Percentiles rank a stretch among this genome's conserved stretches.
Evolutionary conservation across 2,329 filamentous ascomycete genomes (phyloP).

Genomic region (Paraconiothyrium sp.): DNA sequence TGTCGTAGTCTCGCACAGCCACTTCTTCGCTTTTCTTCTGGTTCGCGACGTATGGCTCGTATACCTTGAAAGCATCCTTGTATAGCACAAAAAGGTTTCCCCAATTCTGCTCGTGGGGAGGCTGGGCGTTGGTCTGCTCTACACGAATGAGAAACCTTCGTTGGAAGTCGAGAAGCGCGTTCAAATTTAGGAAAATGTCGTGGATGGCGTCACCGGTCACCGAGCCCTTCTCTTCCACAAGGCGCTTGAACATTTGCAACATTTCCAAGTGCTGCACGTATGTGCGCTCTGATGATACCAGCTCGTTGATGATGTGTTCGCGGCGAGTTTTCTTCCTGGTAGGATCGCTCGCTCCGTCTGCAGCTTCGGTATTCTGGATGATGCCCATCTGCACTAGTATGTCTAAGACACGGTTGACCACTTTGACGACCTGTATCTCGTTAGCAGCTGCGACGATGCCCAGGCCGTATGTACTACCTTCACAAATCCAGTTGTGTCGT

Average conservation of each 20-base stretch:
- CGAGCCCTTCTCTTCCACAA: slow-evolving; percentile 85
- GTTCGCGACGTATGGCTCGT: slow-evolving; percentile 97
- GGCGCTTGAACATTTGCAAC: slow-evolving; percentile 89
- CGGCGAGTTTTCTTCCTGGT: slow-evolving; percentile 73
- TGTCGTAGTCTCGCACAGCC: slow-evolving; percentile 87
- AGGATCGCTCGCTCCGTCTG: slow-evolving; percentile 57
- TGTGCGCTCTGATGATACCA: slow-evolving; percentile 94
- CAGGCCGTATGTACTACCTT: slow-evolving; percentile 66
- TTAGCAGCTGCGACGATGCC: slow-evolving; percentile 20
- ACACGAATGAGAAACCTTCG: slow-evolving; percentile 93
- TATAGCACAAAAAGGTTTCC: slow-evolving; percentile 88
- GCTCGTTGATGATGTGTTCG: slow-evolving; percentile 88
- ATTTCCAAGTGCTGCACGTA: slow-evolving; percentile 98
- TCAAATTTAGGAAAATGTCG: slow-evolving; percentile 96
- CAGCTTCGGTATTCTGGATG: slow-evolving; percentile 61
- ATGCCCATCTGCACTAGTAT: slow-evolving; percentile 81
- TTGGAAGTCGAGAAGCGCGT: slow-evolving; percentile 93
- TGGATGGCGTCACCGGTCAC: slow-evolving; percentile 91
- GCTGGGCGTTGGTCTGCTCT: slow-evolving; percentile 90
- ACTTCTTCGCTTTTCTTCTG: slow-evolving; percentile 88
- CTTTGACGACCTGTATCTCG: slow-evolving; percentile 75
- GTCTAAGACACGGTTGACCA: slow-evolving; percentile 92
- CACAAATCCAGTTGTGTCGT: slow-evolving; percentile 96
- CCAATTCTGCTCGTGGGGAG: slow-evolving; percentile 84
- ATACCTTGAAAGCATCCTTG: slow-evolving; percentile 88